Base-by-base conservation (phyloP, 768 basidiomycete species). In the Epithele typhae region DNA sequence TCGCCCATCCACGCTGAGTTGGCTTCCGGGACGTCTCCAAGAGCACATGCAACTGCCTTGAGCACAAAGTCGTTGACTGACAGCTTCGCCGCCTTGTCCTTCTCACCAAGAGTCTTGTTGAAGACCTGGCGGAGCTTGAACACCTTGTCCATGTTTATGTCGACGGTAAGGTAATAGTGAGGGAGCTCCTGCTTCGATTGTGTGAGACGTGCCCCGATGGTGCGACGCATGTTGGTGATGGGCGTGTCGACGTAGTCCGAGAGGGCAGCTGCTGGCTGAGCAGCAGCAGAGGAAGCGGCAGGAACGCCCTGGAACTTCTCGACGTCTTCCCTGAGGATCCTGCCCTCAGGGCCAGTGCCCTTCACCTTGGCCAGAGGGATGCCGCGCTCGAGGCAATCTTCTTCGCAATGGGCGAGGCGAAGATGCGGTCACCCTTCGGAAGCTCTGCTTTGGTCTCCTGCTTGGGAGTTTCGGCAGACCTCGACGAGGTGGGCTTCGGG, bases 1-100 rank as follows among this genome's bases (percentile, higher is more conserved):
- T 99, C 95, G 54, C 94, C 94, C 51, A 97, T 68, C 96, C 95
- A 98, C 11, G 94, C 93, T 42, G 92, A 91, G 74, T 99, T 99
- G 56, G 85, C 94, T 65, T 98, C 96, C 37, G 96, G 96, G 24
- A 98, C 94, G 60, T 98, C 96, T 35, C 79, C 77, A 40, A 98
- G 76, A 1, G 96, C 94, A 58, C 92, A 87, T 8, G 87, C 82
- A 25, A 87, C 82, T 4, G 92, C 96, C 70, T 99, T 99, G 62
- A 98, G 82, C 59, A 99, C 81, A 64, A 99, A 99, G 70, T 99
- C 96, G 66, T 98, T 98, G 49, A 99, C 91, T 56, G 91, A 94
- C 43, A 99, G 79, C 73, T 98, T 99, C 25, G 87, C 82, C 36
- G 76, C 69, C 72, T 94, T 95, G 65, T 93, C 91, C 69, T 89